Base-by-base conservation (phyloP, 2,329 filamentous ascomycete species). In the Clonostachys solani region DNA sequence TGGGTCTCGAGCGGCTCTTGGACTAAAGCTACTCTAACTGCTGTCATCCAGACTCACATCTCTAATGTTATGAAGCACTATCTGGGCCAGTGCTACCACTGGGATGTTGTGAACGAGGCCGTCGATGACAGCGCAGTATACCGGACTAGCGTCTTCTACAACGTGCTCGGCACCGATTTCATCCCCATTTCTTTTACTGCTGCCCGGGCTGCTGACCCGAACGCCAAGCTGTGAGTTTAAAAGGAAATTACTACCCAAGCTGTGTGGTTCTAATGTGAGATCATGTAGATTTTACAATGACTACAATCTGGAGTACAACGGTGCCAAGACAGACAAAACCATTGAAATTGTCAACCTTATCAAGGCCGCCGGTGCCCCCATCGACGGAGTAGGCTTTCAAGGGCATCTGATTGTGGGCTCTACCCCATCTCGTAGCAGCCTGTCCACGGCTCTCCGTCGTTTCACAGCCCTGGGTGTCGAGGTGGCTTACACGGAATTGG, bases 371-470 rank as follows among this genome's bases (percentile, higher is more conserved):
- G 74, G 77, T 12, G 71, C 73, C n/a, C 74, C 73, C 48, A 81
- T 86, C 52, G 77, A 86, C 51, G 81, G 82, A 45, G 72, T 86
- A 6, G 82, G 83, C 13, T 67, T 84, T 54, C 81, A 86, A 58
- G 73, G 68, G 6, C 83, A 86, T 60, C 74, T 84, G 45, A 75
- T 79, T 47, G 75, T 78, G 9, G 77, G 79, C 54, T 55, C 59
- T n/a, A 71, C 76, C 2, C 74, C 80, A 0, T 63, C 60, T 40
- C 69, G 73, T 52, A 62, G 65, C 36, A 62, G 65, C 12, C 68
- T 77, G 40, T 64, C 66, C 34, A 64, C 67, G 1, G 70, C 72
- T 13, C 74, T 83, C 46, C 57, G 66, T 44, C 65, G 72, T 38
- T 84, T 80, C 65, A 69, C 71, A 3, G 63, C 67, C 2, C 69